A percentile compares a stretch with the other conserved stretches of the same genome.
phyloP scores from a whole-genome alignment of 106 monocot genomes.

The Hemerocallis citrina region DNA sequence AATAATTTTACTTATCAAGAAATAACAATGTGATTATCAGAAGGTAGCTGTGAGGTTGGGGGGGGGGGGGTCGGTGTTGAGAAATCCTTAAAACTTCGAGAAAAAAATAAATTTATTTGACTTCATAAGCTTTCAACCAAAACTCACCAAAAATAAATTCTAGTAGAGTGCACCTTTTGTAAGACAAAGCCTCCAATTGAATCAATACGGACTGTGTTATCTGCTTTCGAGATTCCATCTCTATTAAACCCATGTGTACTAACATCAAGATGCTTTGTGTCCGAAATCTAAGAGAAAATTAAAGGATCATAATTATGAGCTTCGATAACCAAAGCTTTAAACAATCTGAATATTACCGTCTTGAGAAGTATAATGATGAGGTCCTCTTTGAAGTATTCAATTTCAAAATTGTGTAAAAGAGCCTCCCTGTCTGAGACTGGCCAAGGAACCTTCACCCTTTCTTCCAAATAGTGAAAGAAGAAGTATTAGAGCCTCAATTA shows the following conservation, averaged over 20 bases:
- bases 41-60: neutral
- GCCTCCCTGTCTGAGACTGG: conserved; percentile 88
- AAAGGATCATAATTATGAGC: conserved; percentile 2
- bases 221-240: conserved; percentile 69
- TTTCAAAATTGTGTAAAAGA: conserved; percentile 76
- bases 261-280: conserved; percentile 35
- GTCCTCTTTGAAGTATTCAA: conserved; percentile 84
- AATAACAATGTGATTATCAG: neutral
- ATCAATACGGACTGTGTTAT: conserved; percentile 68
- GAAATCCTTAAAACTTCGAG: neutral
- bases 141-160: conserved; percentile 77
- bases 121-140: neutral
- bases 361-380: conserved; percentile 69
- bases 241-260: conserved; percentile 57
- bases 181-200: conserved; percentile 80
- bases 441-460: conserved; percentile 98
- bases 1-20: neutral
- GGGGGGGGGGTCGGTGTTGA: neutral
- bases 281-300: conserved; percentile 44
- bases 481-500: conserved; percentile 18
- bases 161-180: conserved; percentile 55
- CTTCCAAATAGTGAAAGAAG: conserved; percentile 54
- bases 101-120: neutral
- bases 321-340: neutral
- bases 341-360: conserved; percentile 34